phyloP scores from a whole-genome alignment of 2,329 filamentous ascomycete species.

The Chaetomium globosum region DNA sequence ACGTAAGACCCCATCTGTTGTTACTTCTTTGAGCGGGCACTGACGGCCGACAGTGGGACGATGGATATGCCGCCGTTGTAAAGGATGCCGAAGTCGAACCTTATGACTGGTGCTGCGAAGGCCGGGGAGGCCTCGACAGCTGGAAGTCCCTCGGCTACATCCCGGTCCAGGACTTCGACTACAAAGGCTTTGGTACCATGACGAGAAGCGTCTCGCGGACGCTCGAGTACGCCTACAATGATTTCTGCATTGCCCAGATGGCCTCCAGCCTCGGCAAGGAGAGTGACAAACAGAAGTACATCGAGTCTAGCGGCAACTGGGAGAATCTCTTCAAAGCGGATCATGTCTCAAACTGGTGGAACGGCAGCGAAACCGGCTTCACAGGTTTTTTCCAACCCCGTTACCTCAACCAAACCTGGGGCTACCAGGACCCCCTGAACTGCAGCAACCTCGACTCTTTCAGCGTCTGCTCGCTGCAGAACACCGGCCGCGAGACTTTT shows the following conservation, averaged over 20 bases:
- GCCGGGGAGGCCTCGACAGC: conserved; percentile 68
- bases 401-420: conserved; percentile 69
- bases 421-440: conserved; percentile 66
- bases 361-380: conserved; percentile 65
- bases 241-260: conserved; percentile 69
- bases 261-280: conserved; percentile 59
- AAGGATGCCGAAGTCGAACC: conserved; percentile 74
- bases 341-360: conserved; percentile 56
- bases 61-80: conserved; percentile 69
- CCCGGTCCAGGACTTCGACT: conserved; percentile 68
- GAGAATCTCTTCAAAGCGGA: conserved; percentile 64
- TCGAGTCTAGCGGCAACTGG: conserved; percentile 65
- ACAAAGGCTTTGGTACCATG: conserved; percentile 66
- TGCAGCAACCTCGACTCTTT: conserved; percentile 59
- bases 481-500: conserved; percentile 68
- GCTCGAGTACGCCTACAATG: conserved; percentile 77
- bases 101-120: conserved; percentile 69
- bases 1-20: conserved; percentile 38
- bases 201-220: conserved; percentile 73
- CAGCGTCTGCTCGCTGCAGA: conserved; percentile 62
- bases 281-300: conserved; percentile 62
- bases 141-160: conserved; percentile 75
- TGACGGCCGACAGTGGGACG: conserved; percentile 57
- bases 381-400: conserved; percentile 71
- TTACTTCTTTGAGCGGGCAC: background rate